These are phyloP conservation scores for Epichloe uncinata DNA, from an alignment of 2,329 filamentous ascomycete species.

Conservation along the genomic window DNA sequence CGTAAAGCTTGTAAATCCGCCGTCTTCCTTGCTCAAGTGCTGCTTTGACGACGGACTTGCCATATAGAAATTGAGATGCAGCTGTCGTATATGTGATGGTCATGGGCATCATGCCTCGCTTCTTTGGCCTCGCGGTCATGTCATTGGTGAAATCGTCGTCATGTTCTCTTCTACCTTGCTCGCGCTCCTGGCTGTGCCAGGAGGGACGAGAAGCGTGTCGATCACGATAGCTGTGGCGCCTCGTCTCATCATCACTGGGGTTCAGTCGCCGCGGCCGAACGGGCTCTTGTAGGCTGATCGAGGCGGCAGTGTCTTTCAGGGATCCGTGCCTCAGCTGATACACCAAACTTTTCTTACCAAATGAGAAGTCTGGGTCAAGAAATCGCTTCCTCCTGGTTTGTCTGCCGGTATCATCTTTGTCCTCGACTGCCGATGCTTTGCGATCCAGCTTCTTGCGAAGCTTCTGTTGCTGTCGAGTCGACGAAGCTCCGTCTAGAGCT, in stretches of 20 bases:
- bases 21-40: conserved; percentile 55
- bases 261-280: conserved; percentile 8
- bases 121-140: conserved; percentile 6
- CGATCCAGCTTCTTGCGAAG: conserved; percentile 40
- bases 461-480: conserved; percentile 24
- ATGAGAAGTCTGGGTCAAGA: conserved; percentile 31
- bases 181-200: not conserved
- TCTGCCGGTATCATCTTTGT: conserved; percentile 19
- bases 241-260: not conserved
- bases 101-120: conserved; percentile 22
- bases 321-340: conserved; percentile 37
- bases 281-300: conserved; percentile 14
- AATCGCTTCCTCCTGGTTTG: conserved; percentile 39
- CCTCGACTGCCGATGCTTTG: conserved; percentile 21
- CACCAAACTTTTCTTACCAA: conserved; percentile 43
- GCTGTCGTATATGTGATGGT: conserved; percentile 56
- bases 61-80: conserved; percentile 85
- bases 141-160: not conserved
- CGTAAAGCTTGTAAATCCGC: conserved; percentile 72
- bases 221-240: not conserved
- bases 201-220: not conserved
- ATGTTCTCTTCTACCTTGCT: not conserved
- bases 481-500: conserved; percentile 17
- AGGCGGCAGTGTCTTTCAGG: conserved; percentile 16
- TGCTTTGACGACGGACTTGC: conserved; percentile 65